phyloP scores from a whole-genome alignment of 371 early-diverging fungal species.

The Saksenaea vasiformis region DNA sequence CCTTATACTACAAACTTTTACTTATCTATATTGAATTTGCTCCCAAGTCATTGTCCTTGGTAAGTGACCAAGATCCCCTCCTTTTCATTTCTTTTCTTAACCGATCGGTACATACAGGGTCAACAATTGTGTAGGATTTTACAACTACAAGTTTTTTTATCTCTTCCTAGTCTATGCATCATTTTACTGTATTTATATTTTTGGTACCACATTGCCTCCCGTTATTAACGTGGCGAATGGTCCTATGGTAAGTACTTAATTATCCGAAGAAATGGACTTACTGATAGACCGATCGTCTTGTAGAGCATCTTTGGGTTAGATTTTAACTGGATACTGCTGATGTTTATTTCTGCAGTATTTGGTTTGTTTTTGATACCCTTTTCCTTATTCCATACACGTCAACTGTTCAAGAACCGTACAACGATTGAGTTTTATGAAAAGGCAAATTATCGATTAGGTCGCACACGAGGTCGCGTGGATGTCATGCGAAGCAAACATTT shows the following conservation, averaged over 20 bases:
- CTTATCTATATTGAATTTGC: neutral
- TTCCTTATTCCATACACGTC: conserved; percentile 54
- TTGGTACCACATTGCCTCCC: conserved; percentile 39
- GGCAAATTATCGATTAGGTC: conserved; percentile 41
- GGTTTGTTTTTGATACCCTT: conserved; percentile 61
- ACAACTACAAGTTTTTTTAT: conserved; percentile 71
- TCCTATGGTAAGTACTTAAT: conserved; percentile 27
- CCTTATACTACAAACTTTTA: neutral
- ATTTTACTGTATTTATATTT: conserved; percentile 54
- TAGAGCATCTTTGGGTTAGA: conserved; percentile 41
- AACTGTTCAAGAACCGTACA: conserved; percentile 60
- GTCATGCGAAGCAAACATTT: conserved; percentile 48
- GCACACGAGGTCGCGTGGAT: conserved; percentile 24
- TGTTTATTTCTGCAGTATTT: conserved; percentile 62
- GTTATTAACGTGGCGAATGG: conserved; percentile 33
- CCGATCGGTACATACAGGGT: conserved; percentile 53
- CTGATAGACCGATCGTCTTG: too few species aligned
- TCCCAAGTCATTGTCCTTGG: conserved; percentile 61
- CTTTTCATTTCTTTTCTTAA: neutral
- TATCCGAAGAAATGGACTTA: neutral
- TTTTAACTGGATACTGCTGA: conserved; percentile 44
- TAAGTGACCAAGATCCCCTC: conserved; percentile 9
- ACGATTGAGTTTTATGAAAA: conserved; percentile 72
- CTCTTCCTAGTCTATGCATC: conserved; percentile 60
- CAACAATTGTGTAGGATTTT: conserved; percentile 73